Percentiles rank a stretch among this genome's conserved stretches.
These are phyloP conservation scores for Chloroidium sp. DNA, from an alignment of 163 green algal genomes.

Conservation along the genomic window DNA sequence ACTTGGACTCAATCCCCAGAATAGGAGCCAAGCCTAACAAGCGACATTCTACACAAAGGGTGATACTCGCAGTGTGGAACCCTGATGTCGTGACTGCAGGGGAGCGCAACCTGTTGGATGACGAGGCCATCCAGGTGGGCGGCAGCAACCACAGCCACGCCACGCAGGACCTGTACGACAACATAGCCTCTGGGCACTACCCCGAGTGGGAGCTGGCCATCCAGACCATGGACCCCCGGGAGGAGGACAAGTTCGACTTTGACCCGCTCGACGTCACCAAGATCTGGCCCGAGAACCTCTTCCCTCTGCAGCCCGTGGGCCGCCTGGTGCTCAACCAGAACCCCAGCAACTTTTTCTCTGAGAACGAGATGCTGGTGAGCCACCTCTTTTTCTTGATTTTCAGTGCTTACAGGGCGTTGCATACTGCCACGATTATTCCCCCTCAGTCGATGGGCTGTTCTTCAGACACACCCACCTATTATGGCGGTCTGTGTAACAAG, in stretches of 20 bases:
- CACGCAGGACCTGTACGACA: slow-evolving; percentile 82
- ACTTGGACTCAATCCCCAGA: no score
- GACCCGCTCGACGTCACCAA: slow-evolving; percentile 83
- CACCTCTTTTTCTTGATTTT: no score
- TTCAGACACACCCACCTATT: no score
- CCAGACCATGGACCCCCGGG: slow-evolving; percentile 82
- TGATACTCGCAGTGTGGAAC: neutral
- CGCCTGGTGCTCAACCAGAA: slow-evolving; percentile 95
- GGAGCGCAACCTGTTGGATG: slow-evolving; percentile 66
- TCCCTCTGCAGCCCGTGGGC: slow-evolving; percentile 80
- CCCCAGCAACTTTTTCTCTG: slow-evolving; percentile 95
- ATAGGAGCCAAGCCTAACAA: no score
- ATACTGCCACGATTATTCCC: no score
- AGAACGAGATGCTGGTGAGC: slow-evolving; percentile 87
- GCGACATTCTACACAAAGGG: no score
- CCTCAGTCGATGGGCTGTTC: no score
- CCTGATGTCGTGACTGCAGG: slow-evolving; percentile 27
- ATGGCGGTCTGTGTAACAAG: no score
- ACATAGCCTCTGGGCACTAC: slow-evolving; percentile 80
- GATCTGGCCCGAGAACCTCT: slow-evolving; percentile 69
- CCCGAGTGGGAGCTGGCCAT: slow-evolving; percentile 86
- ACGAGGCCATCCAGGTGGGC: slow-evolving; percentile 74
- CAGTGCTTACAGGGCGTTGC: no score
- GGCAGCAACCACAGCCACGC: slow-evolving; percentile 87
- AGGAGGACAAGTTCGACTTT: slow-evolving; percentile 86